Evolutionary conservation across 768 basidiomycete genomes (phyloP), one percentile per base, ranked within the genome.

Genomic region (Hericium erinaceus): DNA sequence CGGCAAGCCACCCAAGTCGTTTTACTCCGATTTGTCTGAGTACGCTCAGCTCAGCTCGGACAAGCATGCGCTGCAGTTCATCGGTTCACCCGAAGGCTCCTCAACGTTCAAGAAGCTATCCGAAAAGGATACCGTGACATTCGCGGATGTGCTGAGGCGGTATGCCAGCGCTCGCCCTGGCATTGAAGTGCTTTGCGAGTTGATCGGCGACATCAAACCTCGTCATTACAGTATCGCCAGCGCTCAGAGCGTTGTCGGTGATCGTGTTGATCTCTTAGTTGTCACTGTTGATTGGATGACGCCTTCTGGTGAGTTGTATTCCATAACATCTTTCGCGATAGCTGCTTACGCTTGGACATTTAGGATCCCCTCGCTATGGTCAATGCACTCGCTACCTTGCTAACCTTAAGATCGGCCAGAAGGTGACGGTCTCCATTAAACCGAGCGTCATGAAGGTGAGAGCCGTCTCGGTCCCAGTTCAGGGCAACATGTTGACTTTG

Each of bases 201-300:
- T 97, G 64, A 77, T 98, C 48, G 95, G 92, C 0, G 93, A 97
- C 68, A 98, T 92, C 75, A 94, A 97, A 72, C 95, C 95, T 3
- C 81, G 97, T 60, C 97, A 98, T 72, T 99, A 99, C 72, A 95
- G 92, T 70, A 99, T 99, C 67, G 95, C 97, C 20, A 93, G 90
- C 63, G 83, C 93, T 38, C 95, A 98, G 72, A 89, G 88, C 66
- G 94, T 89, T 57, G 95, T 98, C 15, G 97, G 97, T 4, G 81
- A 98, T 68, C 82, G 89, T 57, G 94, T 99, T 8, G 95, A 99
- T 70, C 75, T 99, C 28, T 75, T 99, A 58, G 88, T 99, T 60
- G 97, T 99, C 39, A 95, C 93, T 1, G 95, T 98, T 38, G 94
- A 98, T 60, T 99, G 97, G 97, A 67, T 79, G 44, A 84, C 88